Evolutionary conservation across 1,139 yeast genomes (phyloP).

Genomic region (Blastobotrys ciferrii): DNA sequence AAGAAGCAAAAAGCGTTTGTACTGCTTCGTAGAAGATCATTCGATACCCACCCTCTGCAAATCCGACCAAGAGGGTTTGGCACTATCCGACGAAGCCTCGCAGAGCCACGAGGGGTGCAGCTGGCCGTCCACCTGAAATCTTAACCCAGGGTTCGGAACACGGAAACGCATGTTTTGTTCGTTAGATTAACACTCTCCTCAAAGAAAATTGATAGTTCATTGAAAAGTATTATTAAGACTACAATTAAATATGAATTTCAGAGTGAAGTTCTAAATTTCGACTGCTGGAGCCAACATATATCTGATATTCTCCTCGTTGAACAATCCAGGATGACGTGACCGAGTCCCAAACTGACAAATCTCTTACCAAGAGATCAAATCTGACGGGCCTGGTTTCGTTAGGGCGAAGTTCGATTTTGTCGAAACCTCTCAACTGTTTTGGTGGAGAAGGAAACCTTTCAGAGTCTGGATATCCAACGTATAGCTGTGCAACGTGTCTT

Average conservation of each 20-base stretch:
- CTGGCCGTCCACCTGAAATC: too few species aligned
- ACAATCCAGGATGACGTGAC: slow-evolving; percentile 60
- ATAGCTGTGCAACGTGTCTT: slow-evolving; percentile 57
- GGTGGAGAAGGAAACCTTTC: slow-evolving; percentile 45
- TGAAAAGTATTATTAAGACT: too few species aligned
- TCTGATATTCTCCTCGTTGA: slow-evolving; percentile 55
- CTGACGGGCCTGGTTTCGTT: slow-evolving; percentile 42
- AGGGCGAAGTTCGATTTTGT: slow-evolving; percentile 51
- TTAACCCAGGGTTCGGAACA: too few species aligned
- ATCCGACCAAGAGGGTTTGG: too few species aligned
- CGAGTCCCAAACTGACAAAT: slow-evolving; percentile 60
- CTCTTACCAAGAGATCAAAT: slow-evolving; percentile 53
- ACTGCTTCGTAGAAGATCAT: too few species aligned
- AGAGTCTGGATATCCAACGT: slow-evolving; percentile 53
- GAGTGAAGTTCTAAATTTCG: slow-evolving; percentile 50
- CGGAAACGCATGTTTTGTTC: too few species aligned
- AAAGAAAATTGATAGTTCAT: too few species aligned
- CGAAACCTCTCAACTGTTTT: slow-evolving; percentile 57
- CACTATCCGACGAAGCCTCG: too few species aligned
- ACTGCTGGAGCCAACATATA: slow-evolving; percentile 55
- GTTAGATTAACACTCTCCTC: too few species aligned
- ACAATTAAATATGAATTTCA: slow-evolving; percentile 22
- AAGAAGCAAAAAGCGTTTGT: too few species aligned
- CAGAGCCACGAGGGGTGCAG: too few species aligned
- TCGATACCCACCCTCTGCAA: too few species aligned